phyloP scores from a whole-genome alignment of 495 filamentous ascomycete genomes.

The Darksidea phi region DNA sequence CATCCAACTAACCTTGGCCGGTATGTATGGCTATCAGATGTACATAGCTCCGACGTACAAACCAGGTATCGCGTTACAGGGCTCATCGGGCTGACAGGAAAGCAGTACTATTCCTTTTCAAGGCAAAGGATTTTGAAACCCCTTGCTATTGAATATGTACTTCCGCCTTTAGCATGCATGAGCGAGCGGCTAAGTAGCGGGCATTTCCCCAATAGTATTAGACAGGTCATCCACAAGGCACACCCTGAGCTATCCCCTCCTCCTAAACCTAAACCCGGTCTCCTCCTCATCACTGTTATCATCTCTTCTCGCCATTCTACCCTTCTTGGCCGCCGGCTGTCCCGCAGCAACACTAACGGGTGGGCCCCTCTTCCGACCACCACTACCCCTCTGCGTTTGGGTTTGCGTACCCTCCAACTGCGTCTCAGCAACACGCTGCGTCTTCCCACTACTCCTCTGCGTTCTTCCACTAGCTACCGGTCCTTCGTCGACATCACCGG shows the following conservation, averaged over 20 bases:
- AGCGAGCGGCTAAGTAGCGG: too few relatives aligned
- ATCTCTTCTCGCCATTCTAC: conserved; percentile 40
- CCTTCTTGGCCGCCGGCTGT: conserved; percentile 47
- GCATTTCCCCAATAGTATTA: too few relatives aligned
- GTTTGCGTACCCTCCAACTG: conserved; percentile 26
- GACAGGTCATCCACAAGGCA: neutral
- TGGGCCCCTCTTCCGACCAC: conserved; percentile 38
- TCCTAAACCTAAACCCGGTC: conserved; percentile 56
- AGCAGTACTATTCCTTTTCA: too few relatives aligned
- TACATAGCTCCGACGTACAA: too few relatives aligned
- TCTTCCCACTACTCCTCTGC: conserved; percentile 34
- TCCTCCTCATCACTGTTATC: conserved; percentile 53
- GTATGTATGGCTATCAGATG: too few relatives aligned
- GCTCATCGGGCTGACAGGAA: too few relatives aligned
- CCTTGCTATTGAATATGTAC: too few relatives aligned
- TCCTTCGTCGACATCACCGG: conserved; percentile 28
- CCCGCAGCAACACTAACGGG: conserved; percentile 38
- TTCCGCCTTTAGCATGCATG: too few relatives aligned
- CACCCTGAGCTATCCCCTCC: conserved; percentile 43
- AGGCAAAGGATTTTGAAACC: too few relatives aligned
- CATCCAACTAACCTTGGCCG: too few relatives aligned
- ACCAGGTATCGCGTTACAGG: too few relatives aligned
- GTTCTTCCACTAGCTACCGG: conserved; percentile 33
- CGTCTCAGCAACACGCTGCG: conserved; percentile 27
- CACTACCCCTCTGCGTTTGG: conserved; percentile 24